phyloP scores from a whole-genome alignment of 192 early-diverging fungal species.

The Backusella tarrabulga region DNA sequence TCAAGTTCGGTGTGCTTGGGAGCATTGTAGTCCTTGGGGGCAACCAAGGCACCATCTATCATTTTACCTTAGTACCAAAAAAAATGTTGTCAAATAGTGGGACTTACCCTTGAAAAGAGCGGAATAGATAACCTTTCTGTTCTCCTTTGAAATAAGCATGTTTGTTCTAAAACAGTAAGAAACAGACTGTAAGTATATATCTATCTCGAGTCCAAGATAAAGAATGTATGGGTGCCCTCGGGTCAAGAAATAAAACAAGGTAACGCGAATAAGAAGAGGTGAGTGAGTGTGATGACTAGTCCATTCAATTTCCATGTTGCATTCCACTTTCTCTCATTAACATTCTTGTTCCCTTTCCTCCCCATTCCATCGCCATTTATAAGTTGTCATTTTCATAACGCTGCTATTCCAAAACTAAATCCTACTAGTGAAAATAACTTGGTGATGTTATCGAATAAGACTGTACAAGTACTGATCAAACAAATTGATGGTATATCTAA shows the following conservation, averaged over 20 bases:
- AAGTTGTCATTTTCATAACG: neutral
- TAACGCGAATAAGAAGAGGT: neutral
- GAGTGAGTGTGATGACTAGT: neutral
- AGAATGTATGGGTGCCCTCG: neutral
- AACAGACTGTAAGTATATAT: neutral
- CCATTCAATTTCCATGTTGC: neutral
- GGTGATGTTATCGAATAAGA: neutral
- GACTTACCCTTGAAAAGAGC: constrained; percentile 79
- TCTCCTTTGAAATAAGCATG: constrained; percentile 98
- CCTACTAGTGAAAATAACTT: neutral
- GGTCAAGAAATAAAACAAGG: neutral
- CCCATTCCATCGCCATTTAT: neutral
- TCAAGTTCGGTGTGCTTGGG: constrained; percentile 94
- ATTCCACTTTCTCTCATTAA: neutral
- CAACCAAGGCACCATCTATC: constrained; percentile 94
- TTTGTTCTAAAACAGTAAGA: constrained; percentile 29
- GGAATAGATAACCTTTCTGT: constrained; percentile 97
- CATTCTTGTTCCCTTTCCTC: neutral
- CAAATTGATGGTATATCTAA: neutral
- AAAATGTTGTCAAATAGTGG: no score
- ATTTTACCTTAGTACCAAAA: neutral
- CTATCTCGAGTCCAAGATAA: no score
- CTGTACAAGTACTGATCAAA: neutral
- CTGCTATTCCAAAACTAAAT: neutral
- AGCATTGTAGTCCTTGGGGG: constrained; percentile 98